A percentile compares a stretch with the other conserved stretches of the same genome.
Evolutionary conservation across 306 rosid species (phyloP).

Genomic region (Purshia tridentata): DNA sequence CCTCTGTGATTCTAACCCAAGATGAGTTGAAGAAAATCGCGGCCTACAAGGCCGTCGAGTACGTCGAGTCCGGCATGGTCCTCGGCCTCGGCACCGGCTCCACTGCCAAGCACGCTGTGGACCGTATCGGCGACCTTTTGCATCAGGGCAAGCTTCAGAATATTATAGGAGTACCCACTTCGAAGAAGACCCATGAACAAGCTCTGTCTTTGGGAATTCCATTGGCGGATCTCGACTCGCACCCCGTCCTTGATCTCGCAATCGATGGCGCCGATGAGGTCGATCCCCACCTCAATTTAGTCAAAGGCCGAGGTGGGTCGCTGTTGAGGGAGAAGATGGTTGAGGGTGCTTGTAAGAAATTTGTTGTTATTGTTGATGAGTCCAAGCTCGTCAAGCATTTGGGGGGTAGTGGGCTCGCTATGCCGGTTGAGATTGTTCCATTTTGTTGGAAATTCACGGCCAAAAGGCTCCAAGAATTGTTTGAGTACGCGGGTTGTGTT

Average conservation of each 20-base stretch:
- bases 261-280: slow-evolving; percentile 97
- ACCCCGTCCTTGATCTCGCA: slow-evolving; percentile 69
- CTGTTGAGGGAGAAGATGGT: slow-evolving; percentile 83
- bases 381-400: slow-evolving; percentile 61
- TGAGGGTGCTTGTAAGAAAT: slow-evolving; percentile 68
- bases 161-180: slow-evolving; percentile 82
- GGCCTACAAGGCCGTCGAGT: slow-evolving; percentile 86
- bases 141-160: slow-evolving; percentile 58
- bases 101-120: slow-evolving; percentile 79
- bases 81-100: slow-evolving; percentile 92
- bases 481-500: slow-evolving; percentile 56
- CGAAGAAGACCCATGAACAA: slow-evolving; percentile 68
- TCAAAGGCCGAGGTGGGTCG: slow-evolving; percentile 90
- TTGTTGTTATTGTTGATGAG: slow-evolving; percentile 80
- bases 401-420: slow-evolving; percentile 75
- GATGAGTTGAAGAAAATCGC: slow-evolving; percentile 88
- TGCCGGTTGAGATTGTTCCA: slow-evolving; percentile 77
- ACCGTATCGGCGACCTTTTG: slow-evolving; percentile 76
- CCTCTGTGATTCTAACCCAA: slow-evolving; percentile 56
- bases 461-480: slow-evolving; percentile 43
- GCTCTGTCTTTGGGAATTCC: slow-evolving; percentile 74
- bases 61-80: slow-evolving; percentile 83
- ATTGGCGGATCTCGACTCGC: slow-evolving; percentile 65
- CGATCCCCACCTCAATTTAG: slow-evolving; percentile 65
- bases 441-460: slow-evolving; percentile 85